These are phyloP conservation scores for Evernia prunastri DNA, from an alignment of 495 filamentous ascomycete genomes.

Conservation along the genomic window DNA sequence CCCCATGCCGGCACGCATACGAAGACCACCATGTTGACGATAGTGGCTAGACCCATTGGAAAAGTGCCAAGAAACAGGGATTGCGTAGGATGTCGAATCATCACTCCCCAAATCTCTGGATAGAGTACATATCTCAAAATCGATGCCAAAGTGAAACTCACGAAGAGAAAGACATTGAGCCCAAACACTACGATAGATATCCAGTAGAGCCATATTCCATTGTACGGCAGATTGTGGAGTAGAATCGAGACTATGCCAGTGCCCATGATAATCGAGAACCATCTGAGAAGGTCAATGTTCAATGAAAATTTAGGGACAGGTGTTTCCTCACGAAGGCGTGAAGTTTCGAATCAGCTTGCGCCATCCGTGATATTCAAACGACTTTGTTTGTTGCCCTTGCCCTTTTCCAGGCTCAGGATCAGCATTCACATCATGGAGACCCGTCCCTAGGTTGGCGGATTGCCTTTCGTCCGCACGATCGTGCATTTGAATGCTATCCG, in stretches of 20 bases:
- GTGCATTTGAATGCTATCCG: no score
- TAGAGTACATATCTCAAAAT: conserved; percentile 52
- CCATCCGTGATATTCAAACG: no score
- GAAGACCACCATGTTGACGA: conserved; percentile 51
- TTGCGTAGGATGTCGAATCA: conserved; percentile 54
- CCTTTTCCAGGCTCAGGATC: no score
- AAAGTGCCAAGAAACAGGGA: conserved; percentile 56
- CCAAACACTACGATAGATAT: conserved; percentile 49
- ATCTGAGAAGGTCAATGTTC: no score
- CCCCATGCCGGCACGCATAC: conserved; percentile 53
- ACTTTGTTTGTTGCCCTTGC: no score
- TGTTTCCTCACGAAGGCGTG: no score
- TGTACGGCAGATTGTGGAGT: conserved; percentile 51
- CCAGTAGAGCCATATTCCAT: conserved; percentile 46
- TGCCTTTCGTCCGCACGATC: no score
- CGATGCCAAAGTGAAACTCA: conserved; percentile 39
- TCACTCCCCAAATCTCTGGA: conserved; percentile 48
- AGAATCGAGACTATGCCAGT: conserved; percentile 59
- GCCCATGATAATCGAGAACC: conserved; percentile 56
- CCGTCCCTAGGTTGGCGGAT: no score
- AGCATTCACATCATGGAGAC: no score
- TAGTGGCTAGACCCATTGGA: conserved; percentile 59
- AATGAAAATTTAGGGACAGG: no score
- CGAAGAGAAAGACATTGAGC: conserved; percentile 50
- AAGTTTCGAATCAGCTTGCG: no score